These are phyloP conservation scores for Pythium folliculosum DNA, from an alignment of 352 stramenopile species.

Conservation along the genomic window DNA sequence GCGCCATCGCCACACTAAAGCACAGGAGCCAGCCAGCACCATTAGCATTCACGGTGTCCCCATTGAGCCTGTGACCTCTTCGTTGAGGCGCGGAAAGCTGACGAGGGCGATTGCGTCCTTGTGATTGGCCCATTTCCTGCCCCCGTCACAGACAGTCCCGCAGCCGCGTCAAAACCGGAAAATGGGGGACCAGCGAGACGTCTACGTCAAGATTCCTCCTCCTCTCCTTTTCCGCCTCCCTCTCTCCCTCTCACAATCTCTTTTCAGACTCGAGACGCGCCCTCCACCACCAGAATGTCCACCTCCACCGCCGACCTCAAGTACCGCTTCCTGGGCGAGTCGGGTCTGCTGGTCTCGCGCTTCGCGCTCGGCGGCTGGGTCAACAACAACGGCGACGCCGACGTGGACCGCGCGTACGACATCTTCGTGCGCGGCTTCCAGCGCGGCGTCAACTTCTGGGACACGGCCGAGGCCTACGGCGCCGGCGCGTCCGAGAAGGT, in stretches of 20 bases:
- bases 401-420: constrained; percentile 15
- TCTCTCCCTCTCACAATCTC: neutral
- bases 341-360: constrained; percentile 29
- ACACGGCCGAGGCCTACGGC: constrained; percentile 48
- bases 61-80: no score
- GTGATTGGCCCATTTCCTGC: no score
- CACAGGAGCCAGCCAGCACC: no score
- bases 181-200: no score
- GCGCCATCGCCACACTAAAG: no score
- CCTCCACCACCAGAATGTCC: constrained; percentile 2
- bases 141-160: no score
- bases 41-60: no score
- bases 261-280: neutral
- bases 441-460: constrained; percentile 61
- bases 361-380: constrained; percentile 21
- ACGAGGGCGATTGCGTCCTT: no score
- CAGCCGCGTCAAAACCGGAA: no score
- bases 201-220: no score
- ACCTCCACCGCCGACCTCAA: constrained; percentile 18
- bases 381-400: constrained; percentile 13
- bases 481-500: constrained; percentile 37
- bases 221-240: neutral
- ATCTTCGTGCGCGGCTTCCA: constrained; percentile 17
- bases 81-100: no score
- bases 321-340: constrained; percentile 34